These are phyloP conservation scores for Fusarium bactridioides DNA, from an alignment of 2,329 filamentous ascomycete genomes.

Conservation along the genomic window DNA sequence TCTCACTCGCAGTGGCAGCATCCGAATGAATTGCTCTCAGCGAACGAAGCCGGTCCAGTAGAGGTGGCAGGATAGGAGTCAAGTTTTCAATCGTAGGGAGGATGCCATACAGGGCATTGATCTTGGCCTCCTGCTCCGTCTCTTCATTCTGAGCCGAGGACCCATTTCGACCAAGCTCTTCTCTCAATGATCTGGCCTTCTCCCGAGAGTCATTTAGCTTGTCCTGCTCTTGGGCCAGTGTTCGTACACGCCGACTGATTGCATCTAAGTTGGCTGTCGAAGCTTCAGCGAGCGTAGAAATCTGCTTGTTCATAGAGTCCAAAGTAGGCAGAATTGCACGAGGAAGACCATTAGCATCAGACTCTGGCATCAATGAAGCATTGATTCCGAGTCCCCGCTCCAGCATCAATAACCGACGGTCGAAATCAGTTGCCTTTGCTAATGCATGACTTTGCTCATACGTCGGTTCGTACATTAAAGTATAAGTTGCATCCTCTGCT, in stretches of 20 bases:
- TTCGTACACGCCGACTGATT: conserved; percentile 73
- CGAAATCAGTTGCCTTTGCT: conserved; percentile 86
- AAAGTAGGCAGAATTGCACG: conserved; percentile 83
- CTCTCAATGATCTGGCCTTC: conserved; percentile 68
- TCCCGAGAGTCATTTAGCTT: conserved; percentile 71
- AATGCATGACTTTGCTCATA: conserved; percentile 76
- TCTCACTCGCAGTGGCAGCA: conserved; percentile 81
- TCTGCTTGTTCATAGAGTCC: conserved; percentile 80
- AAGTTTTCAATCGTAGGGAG: conserved; percentile 88
- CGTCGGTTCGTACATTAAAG: conserved; percentile 68
- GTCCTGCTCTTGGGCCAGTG: conserved; percentile 77
- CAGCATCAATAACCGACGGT: conserved; percentile 78
- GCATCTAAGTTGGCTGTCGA: conserved; percentile 77
- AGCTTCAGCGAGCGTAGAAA: conserved; percentile 76
- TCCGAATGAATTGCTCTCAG: conserved; percentile 86
- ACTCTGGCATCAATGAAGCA: conserved; percentile 70
- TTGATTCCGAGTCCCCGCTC: conserved; percentile 85
- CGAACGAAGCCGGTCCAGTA: conserved; percentile 86
- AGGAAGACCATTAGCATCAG: conserved; percentile 63
- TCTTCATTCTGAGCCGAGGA: conserved; percentile 56
- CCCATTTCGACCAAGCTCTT: conserved; percentile 61
- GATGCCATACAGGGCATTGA: conserved; percentile 90
- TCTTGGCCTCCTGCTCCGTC: conserved; percentile 80
- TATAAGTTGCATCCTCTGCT: conserved; percentile 61
- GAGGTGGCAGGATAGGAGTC: conserved; percentile 81